These are phyloP conservation scores for Tricholomella constricta DNA, from an alignment of 768 basidiomycete genomes.

Conservation along the genomic window DNA sequence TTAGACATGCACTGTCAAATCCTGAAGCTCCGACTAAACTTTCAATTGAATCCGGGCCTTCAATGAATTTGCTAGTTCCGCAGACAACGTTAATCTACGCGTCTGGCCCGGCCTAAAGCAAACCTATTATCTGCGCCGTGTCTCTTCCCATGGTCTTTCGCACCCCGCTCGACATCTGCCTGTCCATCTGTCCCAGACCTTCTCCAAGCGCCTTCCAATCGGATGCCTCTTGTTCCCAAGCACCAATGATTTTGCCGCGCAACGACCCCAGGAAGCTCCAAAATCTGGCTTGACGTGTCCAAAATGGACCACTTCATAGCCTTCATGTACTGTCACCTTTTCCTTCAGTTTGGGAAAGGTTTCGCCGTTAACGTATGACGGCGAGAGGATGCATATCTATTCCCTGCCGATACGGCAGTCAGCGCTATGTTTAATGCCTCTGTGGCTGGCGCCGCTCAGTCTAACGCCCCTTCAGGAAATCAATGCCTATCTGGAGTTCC, in stretches of 20 bases:
- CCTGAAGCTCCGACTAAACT: background rate
- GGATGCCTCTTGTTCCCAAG: background rate
- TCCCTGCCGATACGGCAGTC: background rate
- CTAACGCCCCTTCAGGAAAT: background rate
- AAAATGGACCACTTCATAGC: background rate
- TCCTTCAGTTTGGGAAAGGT: background rate
- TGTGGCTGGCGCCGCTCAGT: background rate
- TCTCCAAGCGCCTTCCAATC: background rate
- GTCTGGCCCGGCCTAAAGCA: background rate
- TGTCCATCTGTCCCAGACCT: conserved; percentile 1
- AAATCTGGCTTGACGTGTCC: background rate
- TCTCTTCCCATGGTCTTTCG: background rate
- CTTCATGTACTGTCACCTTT: background rate
- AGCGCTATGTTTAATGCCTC: background rate
- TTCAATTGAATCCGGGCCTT: background rate
- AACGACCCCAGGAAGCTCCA: background rate
- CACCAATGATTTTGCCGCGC: background rate
- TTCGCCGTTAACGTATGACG: background rate
- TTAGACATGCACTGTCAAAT: background rate
- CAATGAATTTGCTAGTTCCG: background rate
- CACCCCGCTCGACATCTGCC: background rate
- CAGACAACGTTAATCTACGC: background rate
- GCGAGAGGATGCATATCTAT: background rate
- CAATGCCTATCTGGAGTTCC: background rate
- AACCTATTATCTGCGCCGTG: background rate